Evolutionary conservation across 2,329 filamentous ascomycete species (phyloP).

Genomic region (Trichoderma gracile): DNA sequence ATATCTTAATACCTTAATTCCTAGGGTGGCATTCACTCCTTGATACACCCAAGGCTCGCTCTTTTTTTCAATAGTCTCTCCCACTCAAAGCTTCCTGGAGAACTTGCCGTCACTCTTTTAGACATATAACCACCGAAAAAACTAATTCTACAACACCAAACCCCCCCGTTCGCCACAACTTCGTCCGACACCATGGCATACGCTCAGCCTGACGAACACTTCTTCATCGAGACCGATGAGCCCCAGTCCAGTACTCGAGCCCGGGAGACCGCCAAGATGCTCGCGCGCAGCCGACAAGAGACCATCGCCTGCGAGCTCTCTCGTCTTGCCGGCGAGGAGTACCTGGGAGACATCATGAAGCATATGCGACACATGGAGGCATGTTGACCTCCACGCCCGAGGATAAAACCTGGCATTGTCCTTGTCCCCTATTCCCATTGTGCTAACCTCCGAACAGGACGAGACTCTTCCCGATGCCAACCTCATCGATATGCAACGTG

Average conservation of each 20-base stretch:
- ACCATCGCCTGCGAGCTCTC: slow-evolving; percentile 88
- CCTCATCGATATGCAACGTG: slow-evolving; percentile 97
- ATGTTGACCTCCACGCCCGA: slow-evolving; percentile 33
- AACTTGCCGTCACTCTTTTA: slow-evolving; percentile 52
- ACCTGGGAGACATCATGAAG: slow-evolving; percentile 88
- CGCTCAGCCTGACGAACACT: slow-evolving; percentile 47
- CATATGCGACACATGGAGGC: slow-evolving; percentile 97
- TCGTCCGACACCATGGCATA: slow-evolving; percentile 49
- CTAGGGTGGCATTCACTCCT: slow-evolving; percentile 39
- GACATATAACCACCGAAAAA: slow-evolving; percentile 30
- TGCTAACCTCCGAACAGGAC: slow-evolving; percentile 48
- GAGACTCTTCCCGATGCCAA: slow-evolving; percentile 94
- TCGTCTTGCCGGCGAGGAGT: slow-evolving; percentile 80
- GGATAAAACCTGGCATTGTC: neutral
- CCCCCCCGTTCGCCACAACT: slow-evolving; percentile 1
- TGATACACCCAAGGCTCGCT: slow-evolving; percentile 34
- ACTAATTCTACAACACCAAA: slow-evolving; percentile 31
- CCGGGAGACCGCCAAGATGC: slow-evolving; percentile 73
- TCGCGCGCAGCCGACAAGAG: slow-evolving; percentile 81
- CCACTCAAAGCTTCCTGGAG: slow-evolving; percentile 54
- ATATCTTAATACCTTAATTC: slow-evolving; percentile 57
- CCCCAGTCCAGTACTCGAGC: slow-evolving; percentile 60
- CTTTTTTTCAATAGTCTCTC: slow-evolving; percentile 46
- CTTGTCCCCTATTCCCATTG: neutral
- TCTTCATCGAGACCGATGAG: slow-evolving; percentile 59